phyloP scores from a whole-genome alignment of 2,329 filamentous ascomycete species.

The Nemania sp. region DNA sequence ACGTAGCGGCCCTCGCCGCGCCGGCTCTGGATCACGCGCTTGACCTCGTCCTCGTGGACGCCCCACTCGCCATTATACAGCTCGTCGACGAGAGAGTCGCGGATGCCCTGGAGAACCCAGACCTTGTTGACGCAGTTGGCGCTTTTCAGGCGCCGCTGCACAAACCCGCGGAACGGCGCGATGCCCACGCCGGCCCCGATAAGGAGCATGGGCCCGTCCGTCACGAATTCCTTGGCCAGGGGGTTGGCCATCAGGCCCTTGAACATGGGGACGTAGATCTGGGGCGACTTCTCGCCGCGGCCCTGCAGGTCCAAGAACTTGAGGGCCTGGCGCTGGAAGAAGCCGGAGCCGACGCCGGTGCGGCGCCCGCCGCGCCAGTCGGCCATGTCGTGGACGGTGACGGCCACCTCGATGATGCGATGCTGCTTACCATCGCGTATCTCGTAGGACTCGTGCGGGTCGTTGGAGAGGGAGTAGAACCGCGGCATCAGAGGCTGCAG shows the following conservation, averaged over 20 bases:
- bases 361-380: slow-evolving; percentile 76
- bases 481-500: slow-evolving; percentile 92
- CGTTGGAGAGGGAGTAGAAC: slow-evolving; percentile 97
- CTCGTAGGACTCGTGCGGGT: slow-evolving; percentile 78
- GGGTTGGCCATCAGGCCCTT: slow-evolving; percentile 98
- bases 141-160: slow-evolving; percentile 67
- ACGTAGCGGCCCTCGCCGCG: slow-evolving; percentile 86
- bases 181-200: slow-evolving; percentile 97
- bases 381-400: slow-evolving; percentile 85
- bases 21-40: slow-evolving; percentile 78
- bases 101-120: slow-evolving; percentile 45
- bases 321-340: slow-evolving; percentile 83
- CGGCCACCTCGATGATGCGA: slow-evolving; percentile 92
- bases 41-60: slow-evolving; percentile 84
- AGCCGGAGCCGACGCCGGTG: slow-evolving; percentile 89
- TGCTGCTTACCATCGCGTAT: slow-evolving; percentile 71
- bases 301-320: slow-evolving; percentile 71
- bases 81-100: slow-evolving; percentile 88
- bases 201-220: slow-evolving; percentile 95
- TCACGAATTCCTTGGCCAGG: slow-evolving; percentile 85
- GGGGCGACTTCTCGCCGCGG: slow-evolving; percentile 58
- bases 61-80: slow-evolving; percentile 97
- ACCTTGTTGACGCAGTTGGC: slow-evolving; percentile 46
- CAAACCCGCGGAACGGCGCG: slow-evolving; percentile 96
- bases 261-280: slow-evolving; percentile 92